Evolutionary conservation across 805 yeast genomes (phyloP).

Genomic region (Saccharomycopsis microspora): DNA sequence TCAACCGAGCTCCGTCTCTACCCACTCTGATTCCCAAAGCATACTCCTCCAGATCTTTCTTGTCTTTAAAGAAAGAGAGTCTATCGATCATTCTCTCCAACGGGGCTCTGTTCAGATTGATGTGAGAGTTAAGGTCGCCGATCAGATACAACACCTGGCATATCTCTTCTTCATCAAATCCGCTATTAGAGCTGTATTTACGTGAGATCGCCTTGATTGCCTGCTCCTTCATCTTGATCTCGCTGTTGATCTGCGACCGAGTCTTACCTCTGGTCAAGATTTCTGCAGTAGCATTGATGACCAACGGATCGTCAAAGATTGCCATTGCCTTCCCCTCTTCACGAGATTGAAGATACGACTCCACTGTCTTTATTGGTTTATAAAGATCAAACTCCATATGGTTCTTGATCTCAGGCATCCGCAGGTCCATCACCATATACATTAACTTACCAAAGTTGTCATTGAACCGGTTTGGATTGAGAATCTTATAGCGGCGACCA

Average conservation of each 20-base stretch:
- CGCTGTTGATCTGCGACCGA: conserved; percentile 40
- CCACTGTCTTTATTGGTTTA: conserved; percentile 59
- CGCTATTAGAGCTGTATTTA: conserved; percentile 31
- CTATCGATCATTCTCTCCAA: conserved; percentile 49
- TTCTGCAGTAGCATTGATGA: conserved; percentile 57
- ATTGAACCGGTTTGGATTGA: conserved; percentile 77
- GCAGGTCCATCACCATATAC: conserved; percentile 80
- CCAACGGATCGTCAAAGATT: conserved; percentile 45
- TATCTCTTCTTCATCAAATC: conserved; percentile 46
- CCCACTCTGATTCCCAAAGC: conserved; percentile 59
- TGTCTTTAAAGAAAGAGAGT: conserved; percentile 34
- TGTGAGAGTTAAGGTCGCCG: conserved; percentile 68
- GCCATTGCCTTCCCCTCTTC: conserved; percentile 26
- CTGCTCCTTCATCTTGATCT: conserved; percentile 55
- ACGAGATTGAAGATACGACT: conserved; percentile 30
- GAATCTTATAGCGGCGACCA: conserved; percentile 70
- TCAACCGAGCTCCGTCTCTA: conserved; percentile 54
- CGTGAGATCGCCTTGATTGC: conserved; percentile 50
- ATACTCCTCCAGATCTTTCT: conserved; percentile 30
- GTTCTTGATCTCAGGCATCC: conserved; percentile 56
- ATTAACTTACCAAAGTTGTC: conserved; percentile 70
- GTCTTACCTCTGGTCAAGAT: conserved; percentile 49
- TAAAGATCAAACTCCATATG: conserved; percentile 69
- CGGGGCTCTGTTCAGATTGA: conserved; percentile 58
- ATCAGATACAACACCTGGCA: conserved; percentile 64